phyloP scores from a whole-genome alignment of 164 flowering plant genomes.

The Annona cherimola region DNA sequence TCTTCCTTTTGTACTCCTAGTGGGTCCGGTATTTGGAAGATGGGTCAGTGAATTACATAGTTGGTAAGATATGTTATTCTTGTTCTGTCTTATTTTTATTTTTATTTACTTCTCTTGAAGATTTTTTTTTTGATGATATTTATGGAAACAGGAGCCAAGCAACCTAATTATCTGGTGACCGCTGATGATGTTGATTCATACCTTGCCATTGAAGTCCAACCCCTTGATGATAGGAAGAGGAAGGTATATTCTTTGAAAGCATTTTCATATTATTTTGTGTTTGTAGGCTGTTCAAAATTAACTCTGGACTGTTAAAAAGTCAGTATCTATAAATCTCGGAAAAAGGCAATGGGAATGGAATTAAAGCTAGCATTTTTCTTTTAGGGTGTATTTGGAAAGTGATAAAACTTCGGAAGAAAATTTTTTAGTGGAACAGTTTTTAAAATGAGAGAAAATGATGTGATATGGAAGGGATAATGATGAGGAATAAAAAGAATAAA shows the following conservation, averaged over 20 bases:
- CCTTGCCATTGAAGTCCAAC: slow-evolving; percentile 95
- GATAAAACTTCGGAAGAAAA: too few relatives aligned
- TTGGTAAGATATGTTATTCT: slow-evolving; percentile 40
- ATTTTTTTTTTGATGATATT: background rate
- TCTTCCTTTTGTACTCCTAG: slow-evolving; percentile 31
- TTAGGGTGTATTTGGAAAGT: too few relatives aligned
- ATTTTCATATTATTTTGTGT: background rate
- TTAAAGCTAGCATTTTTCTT: background rate
- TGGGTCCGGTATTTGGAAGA: slow-evolving; percentile 94
- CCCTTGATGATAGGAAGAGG: slow-evolving; percentile 87
- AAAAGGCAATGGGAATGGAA: background rate
- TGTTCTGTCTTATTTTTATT: background rate
- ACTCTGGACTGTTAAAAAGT: background rate
- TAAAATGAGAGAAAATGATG: too few relatives aligned
- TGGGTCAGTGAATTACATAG: slow-evolving; percentile 88
- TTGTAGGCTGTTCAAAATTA: background rate
- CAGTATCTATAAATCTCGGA: background rate
- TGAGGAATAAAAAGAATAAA: too few relatives aligned
- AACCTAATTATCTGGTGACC: slow-evolving; percentile 81
- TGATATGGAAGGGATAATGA: too few relatives aligned
- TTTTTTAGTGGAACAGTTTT: too few relatives aligned
- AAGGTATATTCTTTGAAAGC: slow-evolving; percentile 47
- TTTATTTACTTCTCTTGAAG: slow-evolving; percentile 3
- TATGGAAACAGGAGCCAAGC: slow-evolving; percentile 73
- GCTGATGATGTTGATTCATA: slow-evolving; percentile 94